Evolutionary conservation across 2,329 filamentous ascomycete genomes (phyloP), one percentile per base, ranked within the genome.

Genomic region (Diaporthe destruens): DNA sequence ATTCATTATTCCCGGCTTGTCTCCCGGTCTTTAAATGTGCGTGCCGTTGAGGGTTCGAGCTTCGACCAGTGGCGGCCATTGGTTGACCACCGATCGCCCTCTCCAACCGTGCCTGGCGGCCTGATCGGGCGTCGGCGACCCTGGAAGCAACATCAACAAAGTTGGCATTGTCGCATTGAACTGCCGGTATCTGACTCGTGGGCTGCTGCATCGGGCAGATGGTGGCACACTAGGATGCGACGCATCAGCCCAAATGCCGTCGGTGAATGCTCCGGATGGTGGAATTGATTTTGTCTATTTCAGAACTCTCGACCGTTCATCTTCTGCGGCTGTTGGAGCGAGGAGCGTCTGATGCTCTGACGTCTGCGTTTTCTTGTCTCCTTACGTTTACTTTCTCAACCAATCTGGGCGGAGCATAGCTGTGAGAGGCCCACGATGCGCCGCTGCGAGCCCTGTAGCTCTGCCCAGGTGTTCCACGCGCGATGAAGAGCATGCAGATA

Each of bases 141-240:
- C 44, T 51, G 11, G 44, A n/a, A 65, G 42, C 61, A 32, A 65
- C 61, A 51, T 65, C 44, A 65, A 51, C 61, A 65, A 51, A 65
- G 61, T 65, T 65, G 61, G 61, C 61, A 23, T 49, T 36, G 61
- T 65, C 44, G 61, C 61, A 65, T 65, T 51, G 20, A 51, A 36
- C 61, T 65, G 61, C 61, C 61, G 61, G 29, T 25, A 14, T 65
- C 61, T 65, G 61, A 65, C 61, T 65, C 61, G 61, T 65, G 61
- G 44, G 44, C 44, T 51, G 44, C 61, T 65, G 61, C 61, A 65
- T 65, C 44, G 61, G 61, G 61, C 61, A 65, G 29, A n/a, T 18
- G 12, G 4, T 36, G 59, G 44, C 59, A 49, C 29, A 14, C 29
- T 23, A 65, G 11, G 18, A 65, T 49, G 44, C 12, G n/a, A n/a